Evolutionary conservation across 192 early-diverging fungal genomes (phyloP), one percentile per base, ranked within the genome.

Genomic region (Mortierella antarctica): DNA sequence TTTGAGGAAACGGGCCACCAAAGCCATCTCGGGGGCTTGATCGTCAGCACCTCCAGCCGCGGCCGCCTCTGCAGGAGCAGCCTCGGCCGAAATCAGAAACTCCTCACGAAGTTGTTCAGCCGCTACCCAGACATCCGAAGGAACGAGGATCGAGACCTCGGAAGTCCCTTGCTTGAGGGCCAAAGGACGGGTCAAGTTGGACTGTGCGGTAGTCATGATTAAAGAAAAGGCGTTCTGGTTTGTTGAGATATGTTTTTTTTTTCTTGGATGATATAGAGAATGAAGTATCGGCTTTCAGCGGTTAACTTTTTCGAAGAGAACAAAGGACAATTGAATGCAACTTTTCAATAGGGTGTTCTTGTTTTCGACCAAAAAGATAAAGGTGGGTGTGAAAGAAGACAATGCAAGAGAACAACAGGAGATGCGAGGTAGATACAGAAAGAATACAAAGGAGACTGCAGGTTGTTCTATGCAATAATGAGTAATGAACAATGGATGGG

Each of bases 81-180:
- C 52, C 70, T 77, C 80, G 17, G 44, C 42, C 21, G 77, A 68
- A 48, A 80, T 57, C 65, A 70, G 46, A 74, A 95, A 93, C 83
- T 90, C 87, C 78, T 97, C 95, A 46, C 91, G 88, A 68, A 96
- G 82, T 63, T 91, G 91, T 83, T 97, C 96, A 65, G 96, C 96
- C 39, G 91, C 88, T 3, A 93, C 93, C 96, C 96, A 97, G 70
- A 94, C 90, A 82, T 91, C 87, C 60, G 91, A 87, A 70, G 95
- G 94, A 21, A 97, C 89, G 46, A 93, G 83, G 60, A 97, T 90
- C 18, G 94, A 89, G 67, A 95, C 86, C 82, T 97, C 93, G 71
- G 90, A 88, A 40, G 90, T 87, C 66, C 88, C 88, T 77, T 93
- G 91, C 87, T 92, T 94, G 83, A 96, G 83, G 65, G 90, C 85